These are phyloP conservation scores for Glomus cerebriforme DNA, from an alignment of 192 early-diverging fungal genomes.

Conservation along the genomic window DNA sequence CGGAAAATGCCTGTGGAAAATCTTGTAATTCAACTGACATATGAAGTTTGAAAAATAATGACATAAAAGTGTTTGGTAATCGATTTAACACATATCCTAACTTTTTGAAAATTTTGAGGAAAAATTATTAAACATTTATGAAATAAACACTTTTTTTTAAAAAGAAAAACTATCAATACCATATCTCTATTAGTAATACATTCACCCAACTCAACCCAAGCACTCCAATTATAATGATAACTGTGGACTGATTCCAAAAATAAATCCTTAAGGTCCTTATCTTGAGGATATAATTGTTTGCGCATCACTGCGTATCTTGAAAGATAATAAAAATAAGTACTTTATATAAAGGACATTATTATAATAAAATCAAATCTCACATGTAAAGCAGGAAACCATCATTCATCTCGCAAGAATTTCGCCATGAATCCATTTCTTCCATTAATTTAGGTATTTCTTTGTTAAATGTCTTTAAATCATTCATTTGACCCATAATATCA, in stretches of 20 bases:
- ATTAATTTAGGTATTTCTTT: slow-evolving; percentile 49
- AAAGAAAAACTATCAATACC: neutral
- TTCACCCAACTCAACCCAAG: slow-evolving; percentile 78
- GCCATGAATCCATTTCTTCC: slow-evolving; percentile 46
- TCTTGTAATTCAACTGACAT: slow-evolving; percentile 53
- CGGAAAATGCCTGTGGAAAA: slow-evolving; percentile 37
- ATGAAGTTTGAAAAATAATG: slow-evolving; percentile 58
- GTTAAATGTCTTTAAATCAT: slow-evolving; percentile 49
- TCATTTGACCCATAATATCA: slow-evolving; percentile 55
- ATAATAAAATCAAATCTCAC: slow-evolving; percentile 41
- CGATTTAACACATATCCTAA: slow-evolving; percentile 4
- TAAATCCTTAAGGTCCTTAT: slow-evolving; percentile 48
- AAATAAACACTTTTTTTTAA: neutral
- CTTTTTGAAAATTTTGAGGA: slow-evolving; percentile 6
- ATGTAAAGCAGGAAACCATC: slow-evolving; percentile 74
- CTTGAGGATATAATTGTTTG: slow-evolving; percentile 41
- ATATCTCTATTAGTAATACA: slow-evolving; percentile 14
- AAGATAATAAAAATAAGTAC: slow-evolving; percentile 24
- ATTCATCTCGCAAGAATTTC: slow-evolving; percentile 42
- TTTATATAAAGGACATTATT: slow-evolving; percentile 21
- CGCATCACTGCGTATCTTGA: slow-evolving; percentile 58
- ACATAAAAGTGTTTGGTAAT: slow-evolving; percentile 47
- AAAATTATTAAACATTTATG: neutral
- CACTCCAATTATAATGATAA: slow-evolving; percentile 90
- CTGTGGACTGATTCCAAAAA: slow-evolving; percentile 66